Evolutionary conservation across 2,329 filamentous ascomycete species (phyloP).

Genomic region (Penicillium palitans): DNA sequence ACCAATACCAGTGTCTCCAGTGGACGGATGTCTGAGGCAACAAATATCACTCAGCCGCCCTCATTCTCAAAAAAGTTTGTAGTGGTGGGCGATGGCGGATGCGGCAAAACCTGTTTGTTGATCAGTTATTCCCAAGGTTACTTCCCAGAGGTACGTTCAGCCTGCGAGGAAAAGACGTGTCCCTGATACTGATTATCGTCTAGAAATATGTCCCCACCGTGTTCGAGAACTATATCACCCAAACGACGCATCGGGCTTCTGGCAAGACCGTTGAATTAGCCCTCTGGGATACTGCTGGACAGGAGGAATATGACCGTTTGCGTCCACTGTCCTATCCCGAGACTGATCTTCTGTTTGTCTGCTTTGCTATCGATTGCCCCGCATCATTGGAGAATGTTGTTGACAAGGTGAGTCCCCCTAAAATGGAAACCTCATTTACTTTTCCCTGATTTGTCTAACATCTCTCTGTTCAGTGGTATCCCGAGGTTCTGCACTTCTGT

Average conservation of each 20-base stretch:
- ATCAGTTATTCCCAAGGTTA: slow-evolving; percentile 99
- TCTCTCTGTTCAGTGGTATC: slow-evolving; percentile 78
- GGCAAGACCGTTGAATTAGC: slow-evolving; percentile 96
- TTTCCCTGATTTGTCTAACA: slow-evolving; percentile 9
- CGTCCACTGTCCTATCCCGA: slow-evolving; percentile 96
- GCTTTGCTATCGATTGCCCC: slow-evolving; percentile 98
- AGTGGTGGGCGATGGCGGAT: slow-evolving; percentile 95
- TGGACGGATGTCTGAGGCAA: slow-evolving; percentile 74
- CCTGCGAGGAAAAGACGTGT: background rate
- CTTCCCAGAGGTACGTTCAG: slow-evolving; percentile 81
- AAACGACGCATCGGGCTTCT: slow-evolving; percentile 80
- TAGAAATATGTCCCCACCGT: slow-evolving; percentile 99
- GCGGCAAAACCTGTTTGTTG: slow-evolving; percentile 96
- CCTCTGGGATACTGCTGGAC: slow-evolving; percentile 96
- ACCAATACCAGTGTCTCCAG: slow-evolving; percentile 74
- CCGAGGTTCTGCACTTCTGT: slow-evolving; percentile 98
- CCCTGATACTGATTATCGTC: background rate
- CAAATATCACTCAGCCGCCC: slow-evolving; percentile 84
- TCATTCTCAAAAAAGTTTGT: slow-evolving; percentile 99
- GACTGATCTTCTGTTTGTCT: slow-evolving; percentile 96
- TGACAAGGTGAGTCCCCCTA: slow-evolving; percentile 73
- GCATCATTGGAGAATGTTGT: slow-evolving; percentile 98
- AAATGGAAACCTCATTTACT: no score
- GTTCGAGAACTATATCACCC: slow-evolving; percentile 99
- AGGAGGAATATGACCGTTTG: slow-evolving; percentile 97